Evolutionary conservation across 805 yeast species (phyloP).

Genomic region (Vanderwaltozyma yarrowii): DNA sequence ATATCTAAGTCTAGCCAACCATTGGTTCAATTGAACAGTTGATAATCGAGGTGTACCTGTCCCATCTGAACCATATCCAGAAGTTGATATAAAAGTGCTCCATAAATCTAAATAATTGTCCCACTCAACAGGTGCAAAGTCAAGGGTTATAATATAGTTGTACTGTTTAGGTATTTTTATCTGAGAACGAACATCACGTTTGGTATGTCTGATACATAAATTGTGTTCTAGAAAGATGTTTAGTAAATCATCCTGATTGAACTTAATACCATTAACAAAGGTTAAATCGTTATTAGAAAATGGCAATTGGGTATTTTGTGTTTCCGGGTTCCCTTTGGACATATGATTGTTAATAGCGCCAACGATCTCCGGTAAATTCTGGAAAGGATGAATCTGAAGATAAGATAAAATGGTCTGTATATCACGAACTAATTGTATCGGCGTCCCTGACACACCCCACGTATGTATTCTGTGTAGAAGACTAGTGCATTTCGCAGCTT

Average conservation of each 20-base stretch:
- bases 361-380: conserved; percentile 21
- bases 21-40: conserved; percentile 47
- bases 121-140: conserved; percentile 76
- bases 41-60: conserved; percentile 43
- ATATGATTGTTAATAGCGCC: neutral
- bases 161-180: conserved; percentile 71
- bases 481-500: conserved; percentile 72
- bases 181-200: conserved; percentile 69
- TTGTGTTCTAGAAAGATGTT: conserved; percentile 45
- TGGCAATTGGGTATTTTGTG: neutral
- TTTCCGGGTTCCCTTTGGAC: too few species aligned
- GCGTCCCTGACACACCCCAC: conserved; percentile 98
- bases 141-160: conserved; percentile 56
- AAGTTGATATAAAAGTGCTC: conserved; percentile 47
- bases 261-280: conserved; percentile 15
- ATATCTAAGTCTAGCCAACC: conserved; percentile 65
- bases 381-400: conserved; percentile 57
- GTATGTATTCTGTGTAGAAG: conserved; percentile 78
- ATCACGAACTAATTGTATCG: conserved; percentile 61
- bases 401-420: conserved; percentile 62
- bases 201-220: conserved; percentile 61
- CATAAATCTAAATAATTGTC: conserved; percentile 64
- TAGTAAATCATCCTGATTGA: conserved; percentile 34
- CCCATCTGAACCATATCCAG: conserved; percentile 40
- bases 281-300: too few species aligned